Evolutionary conservation across 2,329 filamentous ascomycete species (phyloP), one percentile per base, ranked within the genome.

Genomic region (Fusarium mangiferae): DNA sequence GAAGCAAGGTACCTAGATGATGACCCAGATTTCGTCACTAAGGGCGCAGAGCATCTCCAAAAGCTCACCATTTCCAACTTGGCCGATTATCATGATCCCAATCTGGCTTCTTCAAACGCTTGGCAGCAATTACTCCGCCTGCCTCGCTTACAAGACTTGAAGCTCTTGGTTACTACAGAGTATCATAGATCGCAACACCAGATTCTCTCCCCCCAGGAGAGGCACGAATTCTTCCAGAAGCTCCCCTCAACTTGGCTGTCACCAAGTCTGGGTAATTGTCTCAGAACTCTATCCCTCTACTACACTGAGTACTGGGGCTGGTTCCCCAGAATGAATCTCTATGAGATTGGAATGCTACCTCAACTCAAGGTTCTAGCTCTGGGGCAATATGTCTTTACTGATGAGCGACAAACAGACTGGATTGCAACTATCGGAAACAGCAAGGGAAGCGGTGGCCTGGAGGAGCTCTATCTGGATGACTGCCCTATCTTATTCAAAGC

Each of bases 371-470:
- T 12, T 14, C 45, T 48, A 17, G 26, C 18, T 48, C 45, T 48
- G 5, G 26, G 45, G 13, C 6, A 22, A 11, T 48, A 11, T 11
- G 17, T 18, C 26, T 22, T 48, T 7, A 48, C 10, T 3, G 45
- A 48, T 48, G 4, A 28, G 6, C 10, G 20, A 28, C 20, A 48
- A 12, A 22, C 9, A 7, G 13, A 22, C 13, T 48, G 26, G 20
- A 28, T 28, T 20, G 26, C 26, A 28, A 11, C 4, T 11, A 28
- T 15, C 6, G 9, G 26, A 28, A 0, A 48, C 2, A 28, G 45
- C 0, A 48, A 48, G 8, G 26, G 0, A 15, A 22, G 45, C 0
- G 26, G 26, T 0, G 45, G 20, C 6, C 45, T 22, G 3, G 20
- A 22, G 20, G 45, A 48, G 22, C 45, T 22, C 22, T 28, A 22